phyloP scores from a whole-genome alignment of 1,284 basidiomycete genomes.

The Vanrija sp. region DNA sequence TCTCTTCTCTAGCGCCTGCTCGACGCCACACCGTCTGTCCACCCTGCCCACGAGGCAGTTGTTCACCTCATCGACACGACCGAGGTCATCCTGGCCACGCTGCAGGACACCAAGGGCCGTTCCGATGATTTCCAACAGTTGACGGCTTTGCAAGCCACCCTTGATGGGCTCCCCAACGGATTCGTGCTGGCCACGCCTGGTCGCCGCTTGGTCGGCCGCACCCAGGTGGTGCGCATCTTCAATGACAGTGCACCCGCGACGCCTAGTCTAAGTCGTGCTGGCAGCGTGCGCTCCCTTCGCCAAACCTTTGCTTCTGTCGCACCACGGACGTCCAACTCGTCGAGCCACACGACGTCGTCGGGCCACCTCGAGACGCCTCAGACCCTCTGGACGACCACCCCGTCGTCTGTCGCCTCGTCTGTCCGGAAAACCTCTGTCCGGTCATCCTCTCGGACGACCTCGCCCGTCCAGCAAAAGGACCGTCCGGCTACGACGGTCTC shows the following conservation, averaged over 20 bases:
- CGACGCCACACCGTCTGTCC: conserved; percentile 62
- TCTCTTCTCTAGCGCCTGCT: conserved; percentile 55
- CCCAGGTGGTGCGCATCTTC: conserved; percentile 52
- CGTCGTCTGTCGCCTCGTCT: conserved; percentile 3
- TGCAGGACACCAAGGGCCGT: conserved; percentile 74
- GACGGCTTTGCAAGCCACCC: conserved; percentile 58
- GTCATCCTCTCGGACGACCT: background rate
- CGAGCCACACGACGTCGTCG: conserved; percentile 9
- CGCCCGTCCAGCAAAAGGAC: background rate
- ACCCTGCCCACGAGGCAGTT: conserved; percentile 64
- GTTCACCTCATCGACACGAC: conserved; percentile 64
- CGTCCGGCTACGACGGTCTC: background rate
- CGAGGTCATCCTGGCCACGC: conserved; percentile 64
- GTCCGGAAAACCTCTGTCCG: background rate
- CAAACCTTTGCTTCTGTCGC: background rate
- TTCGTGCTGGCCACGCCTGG: conserved; percentile 63
- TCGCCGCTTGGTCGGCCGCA: conserved; percentile 66
- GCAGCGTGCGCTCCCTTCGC: conserved; percentile 25
- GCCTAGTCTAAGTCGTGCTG: conserved; percentile 14
- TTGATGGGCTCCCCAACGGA: conserved; percentile 59
- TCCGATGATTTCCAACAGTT: conserved; percentile 76
- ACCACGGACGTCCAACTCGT: background rate
- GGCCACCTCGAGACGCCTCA: background rate
- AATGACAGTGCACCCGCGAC: conserved; percentile 3
- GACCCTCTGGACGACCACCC: too few species aligned